phyloP scores from a whole-genome alignment of 2,329 filamentous ascomycete genomes.

The Akanthomyces uredinophilus region DNA sequence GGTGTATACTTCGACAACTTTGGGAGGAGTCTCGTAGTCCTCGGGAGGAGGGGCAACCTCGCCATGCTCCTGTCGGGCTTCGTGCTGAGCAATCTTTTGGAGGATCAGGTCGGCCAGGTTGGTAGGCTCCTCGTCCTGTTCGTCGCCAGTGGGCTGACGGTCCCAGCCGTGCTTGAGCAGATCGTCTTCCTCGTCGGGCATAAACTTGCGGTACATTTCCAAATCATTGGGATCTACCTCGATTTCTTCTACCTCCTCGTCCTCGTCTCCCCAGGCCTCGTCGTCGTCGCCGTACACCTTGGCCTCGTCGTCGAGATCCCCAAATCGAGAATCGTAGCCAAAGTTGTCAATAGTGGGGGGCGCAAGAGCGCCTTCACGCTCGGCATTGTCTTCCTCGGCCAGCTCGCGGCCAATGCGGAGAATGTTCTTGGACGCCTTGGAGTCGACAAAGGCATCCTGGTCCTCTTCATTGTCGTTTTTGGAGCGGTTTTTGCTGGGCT shows the following conservation, averaged over 20 bases:
- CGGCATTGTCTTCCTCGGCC: slow-evolving; percentile 66
- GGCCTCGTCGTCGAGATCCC: slow-evolving; percentile 46
- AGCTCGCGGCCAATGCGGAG: slow-evolving; percentile 84
- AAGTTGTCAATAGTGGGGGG: slow-evolving; percentile 54
- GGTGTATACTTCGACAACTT: slow-evolving; percentile 89
- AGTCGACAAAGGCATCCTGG: slow-evolving; percentile 72
- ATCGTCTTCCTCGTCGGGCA: slow-evolving; percentile 68
- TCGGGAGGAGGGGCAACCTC: slow-evolving; percentile 52
- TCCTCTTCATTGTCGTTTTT: slow-evolving; percentile 55
- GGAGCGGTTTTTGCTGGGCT: slow-evolving; percentile 65
- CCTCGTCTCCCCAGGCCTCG: slow-evolving; percentile 76
- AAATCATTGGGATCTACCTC: slow-evolving; percentile 87
- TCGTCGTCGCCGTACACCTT: slow-evolving; percentile 48
- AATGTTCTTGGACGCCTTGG: slow-evolving; percentile 84
- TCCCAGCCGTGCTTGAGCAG: slow-evolving; percentile 64
- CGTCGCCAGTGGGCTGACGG: slow-evolving; percentile 36
- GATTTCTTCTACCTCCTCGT: slow-evolving; percentile 63
- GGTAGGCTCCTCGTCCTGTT: slow-evolving; percentile 51
- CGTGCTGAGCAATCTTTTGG: slow-evolving; percentile 88
- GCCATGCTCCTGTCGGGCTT: slow-evolving; percentile 56
- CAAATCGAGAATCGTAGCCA: slow-evolving; percentile 72
- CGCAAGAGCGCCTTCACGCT: slow-evolving; percentile 34
- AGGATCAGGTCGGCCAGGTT: slow-evolving; percentile 92
- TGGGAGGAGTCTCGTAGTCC: slow-evolving; percentile 79
- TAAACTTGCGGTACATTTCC: slow-evolving; percentile 85